A percentile compares a stretch with the other conserved stretches of the same genome.
Evolutionary conservation across 306 rosid genomes (phyloP).

Genomic region (Hippophae rhamnoides): DNA sequence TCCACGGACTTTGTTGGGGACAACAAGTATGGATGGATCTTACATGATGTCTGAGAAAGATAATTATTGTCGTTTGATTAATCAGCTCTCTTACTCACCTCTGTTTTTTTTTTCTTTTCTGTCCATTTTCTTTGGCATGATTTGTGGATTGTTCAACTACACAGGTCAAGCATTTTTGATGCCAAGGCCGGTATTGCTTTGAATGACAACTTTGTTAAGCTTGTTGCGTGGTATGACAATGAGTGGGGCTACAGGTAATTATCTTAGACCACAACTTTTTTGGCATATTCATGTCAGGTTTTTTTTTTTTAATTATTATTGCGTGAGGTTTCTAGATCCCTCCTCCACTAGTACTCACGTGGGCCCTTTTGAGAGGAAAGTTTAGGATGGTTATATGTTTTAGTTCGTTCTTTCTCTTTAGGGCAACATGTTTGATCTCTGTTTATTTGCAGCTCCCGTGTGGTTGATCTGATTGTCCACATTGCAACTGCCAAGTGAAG

Average conservation of each 20-base stretch:
- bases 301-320: neutral
- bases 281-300: neutral
- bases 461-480: conserved; percentile 46
- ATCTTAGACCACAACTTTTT: neutral
- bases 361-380: too few species aligned
- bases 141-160: neutral
- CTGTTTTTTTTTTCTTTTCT: neutral
- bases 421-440: neutral
- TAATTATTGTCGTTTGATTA: neutral
- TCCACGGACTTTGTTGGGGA: conserved; percentile 64
- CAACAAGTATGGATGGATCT: conserved; percentile 33
- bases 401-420: too few species aligned
- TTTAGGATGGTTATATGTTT: too few species aligned
- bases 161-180: conserved; percentile 70
- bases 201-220: conserved; percentile 37
- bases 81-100: neutral
- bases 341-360: neutral
- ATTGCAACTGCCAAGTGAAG: conserved; percentile 22
- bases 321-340: neutral
- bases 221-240: conserved; percentile 69
- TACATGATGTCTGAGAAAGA: neutral
- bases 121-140: neutral
- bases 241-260: conserved; percentile 76
- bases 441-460: conserved; percentile 50
- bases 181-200: conserved; percentile 78